A percentile compares a stretch with the other conserved stretches of the same genome.
These are phyloP conservation scores for Candida cerambycidarum DNA, from an alignment of 805 yeast species.

Conservation along the genomic window DNA sequence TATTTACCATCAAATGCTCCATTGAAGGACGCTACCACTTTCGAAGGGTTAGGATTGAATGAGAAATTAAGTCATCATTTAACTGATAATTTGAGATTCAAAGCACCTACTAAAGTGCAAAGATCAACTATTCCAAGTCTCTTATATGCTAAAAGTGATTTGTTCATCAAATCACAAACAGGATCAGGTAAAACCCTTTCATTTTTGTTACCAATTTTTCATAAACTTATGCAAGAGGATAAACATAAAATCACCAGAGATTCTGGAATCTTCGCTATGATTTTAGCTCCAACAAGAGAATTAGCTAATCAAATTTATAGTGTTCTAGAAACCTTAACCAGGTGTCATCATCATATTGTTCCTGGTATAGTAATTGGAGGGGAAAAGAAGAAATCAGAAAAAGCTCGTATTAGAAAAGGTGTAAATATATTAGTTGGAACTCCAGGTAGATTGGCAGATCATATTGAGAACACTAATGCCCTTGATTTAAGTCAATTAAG, in stretches of 20 bases:
- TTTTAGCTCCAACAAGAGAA: constrained; percentile 93
- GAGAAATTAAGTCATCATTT: constrained; percentile 54
- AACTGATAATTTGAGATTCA: constrained; percentile 52
- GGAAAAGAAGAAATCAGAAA: constrained; percentile 94
- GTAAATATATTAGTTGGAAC: constrained; percentile 95
- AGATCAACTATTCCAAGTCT: constrained; percentile 68
- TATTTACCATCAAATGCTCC: constrained; percentile 84
- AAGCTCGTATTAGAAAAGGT: constrained; percentile 93
- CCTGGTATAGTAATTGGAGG: constrained; percentile 98
- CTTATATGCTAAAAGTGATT: constrained; percentile 46
- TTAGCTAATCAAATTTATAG: constrained; percentile 86
- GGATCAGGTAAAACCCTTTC: constrained; percentile 98
- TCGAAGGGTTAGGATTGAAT: constrained; percentile 69
- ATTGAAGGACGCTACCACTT: constrained; percentile 62
- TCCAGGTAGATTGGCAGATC: constrained; percentile 95
- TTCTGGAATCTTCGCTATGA: constrained; percentile 85
- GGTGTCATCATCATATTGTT: constrained; percentile 83
- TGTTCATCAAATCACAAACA: constrained; percentile 93
- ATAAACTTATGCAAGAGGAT: constrained; percentile 59
- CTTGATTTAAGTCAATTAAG: constrained; percentile 72
- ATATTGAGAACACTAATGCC: constrained; percentile 82
- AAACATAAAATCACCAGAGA: constrained; percentile 49
- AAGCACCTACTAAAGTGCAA: constrained; percentile 85
- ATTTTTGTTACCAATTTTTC: constrained; percentile 78
- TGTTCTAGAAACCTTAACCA: constrained; percentile 69